phyloP scores from a whole-genome alignment of 805 yeast species.

The Metschnikowia gruessii region DNA sequence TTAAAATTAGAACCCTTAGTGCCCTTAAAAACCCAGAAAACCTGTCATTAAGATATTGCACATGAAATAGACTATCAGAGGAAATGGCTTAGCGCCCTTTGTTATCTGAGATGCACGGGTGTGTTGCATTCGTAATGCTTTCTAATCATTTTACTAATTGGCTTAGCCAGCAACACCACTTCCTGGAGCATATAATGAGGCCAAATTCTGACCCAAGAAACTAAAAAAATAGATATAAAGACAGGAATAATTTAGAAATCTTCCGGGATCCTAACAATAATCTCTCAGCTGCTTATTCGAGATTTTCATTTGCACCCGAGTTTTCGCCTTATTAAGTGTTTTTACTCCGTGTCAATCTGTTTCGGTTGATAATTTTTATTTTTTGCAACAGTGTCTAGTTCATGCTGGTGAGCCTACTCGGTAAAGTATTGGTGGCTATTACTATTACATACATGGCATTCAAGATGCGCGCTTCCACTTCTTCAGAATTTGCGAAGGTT shows the following conservation, averaged over 20 bases:
- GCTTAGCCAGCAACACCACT: background rate
- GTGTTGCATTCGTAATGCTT: slow-evolving; percentile 1
- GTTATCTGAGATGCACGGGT: slow-evolving; percentile 2
- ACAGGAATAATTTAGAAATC: background rate
- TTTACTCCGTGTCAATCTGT: background rate
- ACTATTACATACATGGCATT: slow-evolving; percentile 3
- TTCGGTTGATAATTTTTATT: background rate
- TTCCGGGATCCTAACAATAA: background rate
- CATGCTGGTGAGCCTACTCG: background rate
- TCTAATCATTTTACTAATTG: slow-evolving; percentile 9
- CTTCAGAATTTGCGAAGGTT: background rate
- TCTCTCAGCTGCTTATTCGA: background rate
- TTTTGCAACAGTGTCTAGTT: background rate
- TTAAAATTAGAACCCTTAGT: too few relatives aligned
- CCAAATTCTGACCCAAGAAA: background rate
- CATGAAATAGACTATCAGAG: too few relatives aligned
- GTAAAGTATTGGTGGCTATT: background rate
- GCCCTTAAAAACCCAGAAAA: too few relatives aligned
- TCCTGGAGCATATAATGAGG: background rate
- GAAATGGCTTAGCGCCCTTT: too few relatives aligned
- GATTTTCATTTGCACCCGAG: background rate
- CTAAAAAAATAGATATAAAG: background rate
- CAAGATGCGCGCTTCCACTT: background rate
- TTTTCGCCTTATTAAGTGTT: too few relatives aligned
- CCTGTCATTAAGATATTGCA: too few relatives aligned